Conservation (phyloP, 2,329 filamentous ascomycete species). For the Cercospora sp. region DNA sequence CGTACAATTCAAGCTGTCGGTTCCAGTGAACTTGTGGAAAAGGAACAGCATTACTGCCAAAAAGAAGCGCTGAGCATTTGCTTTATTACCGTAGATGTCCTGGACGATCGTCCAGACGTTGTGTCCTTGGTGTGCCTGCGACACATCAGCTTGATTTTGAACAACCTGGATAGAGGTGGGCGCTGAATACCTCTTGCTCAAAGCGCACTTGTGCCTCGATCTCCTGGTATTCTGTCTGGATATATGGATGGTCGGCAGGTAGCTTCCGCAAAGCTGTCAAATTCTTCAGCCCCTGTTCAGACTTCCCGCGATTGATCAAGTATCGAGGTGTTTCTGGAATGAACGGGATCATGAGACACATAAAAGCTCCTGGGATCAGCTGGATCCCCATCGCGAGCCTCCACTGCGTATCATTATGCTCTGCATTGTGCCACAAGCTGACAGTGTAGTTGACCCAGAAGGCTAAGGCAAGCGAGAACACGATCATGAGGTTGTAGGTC, state of each 20-base stretch:
- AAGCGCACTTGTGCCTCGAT: constrained; percentile 29
- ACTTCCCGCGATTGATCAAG: constrained; percentile 22
- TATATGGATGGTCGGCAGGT: constrained; percentile 27
- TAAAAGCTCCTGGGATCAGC: constrained; percentile 23
- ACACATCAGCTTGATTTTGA: background rate
- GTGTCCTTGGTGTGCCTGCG: constrained; percentile 19
- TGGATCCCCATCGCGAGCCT: constrained; percentile 24
- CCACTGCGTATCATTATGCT: constrained; percentile 19
- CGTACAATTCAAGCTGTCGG: constrained; percentile 21
- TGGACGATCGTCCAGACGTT: constrained; percentile 21
- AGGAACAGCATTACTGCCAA: constrained; percentile 24
- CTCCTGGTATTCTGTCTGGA: constrained; percentile 30
- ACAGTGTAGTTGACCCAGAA: constrained; percentile 26
- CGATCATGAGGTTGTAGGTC: constrained; percentile 27
- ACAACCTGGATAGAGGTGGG: background rate
- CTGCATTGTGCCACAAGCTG: constrained; percentile 19
- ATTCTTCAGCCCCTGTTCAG: constrained; percentile 22
- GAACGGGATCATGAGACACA: constrained; percentile 28
- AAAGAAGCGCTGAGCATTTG: constrained; percentile 24
- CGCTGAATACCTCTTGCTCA: constrained; percentile 22
- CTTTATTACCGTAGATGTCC: constrained; percentile 20
- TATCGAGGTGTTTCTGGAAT: constrained; percentile 24
- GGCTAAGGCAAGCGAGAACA: constrained; percentile 18
- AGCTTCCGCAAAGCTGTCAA: constrained; percentile 26
- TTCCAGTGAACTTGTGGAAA: constrained; percentile 27